Percentiles rank a stretch among this genome's conserved stretches.
Evolutionary conservation across 2,329 filamentous ascomycete species (phyloP).

Genomic region (Emergomyces pasteurianus): DNA sequence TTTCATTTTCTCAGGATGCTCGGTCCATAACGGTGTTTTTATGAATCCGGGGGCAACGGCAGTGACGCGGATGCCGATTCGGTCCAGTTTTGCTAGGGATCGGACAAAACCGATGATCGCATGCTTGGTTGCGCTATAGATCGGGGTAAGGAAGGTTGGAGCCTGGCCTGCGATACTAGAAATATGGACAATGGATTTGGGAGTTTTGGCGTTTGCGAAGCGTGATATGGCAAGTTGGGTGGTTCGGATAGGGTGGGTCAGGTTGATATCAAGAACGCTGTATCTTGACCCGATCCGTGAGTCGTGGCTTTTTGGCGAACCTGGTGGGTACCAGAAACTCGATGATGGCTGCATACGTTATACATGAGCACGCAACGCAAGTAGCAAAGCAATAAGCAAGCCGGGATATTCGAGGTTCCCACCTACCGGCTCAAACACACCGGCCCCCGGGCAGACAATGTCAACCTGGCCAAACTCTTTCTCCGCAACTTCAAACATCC

Average conservation of each 20-base stretch:
- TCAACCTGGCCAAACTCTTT: conserved; percentile 37
- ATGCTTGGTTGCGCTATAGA: conserved; percentile 40
- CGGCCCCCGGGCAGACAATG: conserved; percentile 37
- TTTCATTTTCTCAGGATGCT: conserved; percentile 48
- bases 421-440: conserved; percentile 33
- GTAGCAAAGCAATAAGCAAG: not conserved
- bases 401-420: not conserved
- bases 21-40: conserved; percentile 50
- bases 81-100: conserved; percentile 34
- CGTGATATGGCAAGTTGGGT: conserved; percentile 40
- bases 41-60: conserved; percentile 50
- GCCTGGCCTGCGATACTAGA: conserved; percentile 37
- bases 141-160: conserved; percentile 27
- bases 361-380: not conserved
- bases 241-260: conserved; percentile 41
- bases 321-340: conserved; percentile 41
- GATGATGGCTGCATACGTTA: conserved; percentile 29
- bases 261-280: conserved; percentile 38
- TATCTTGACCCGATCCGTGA: conserved; percentile 30
- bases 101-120: conserved; percentile 39
- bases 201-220: conserved; percentile 29
- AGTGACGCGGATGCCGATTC: conserved; percentile 44
- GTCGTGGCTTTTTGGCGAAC: conserved; percentile 32
- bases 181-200: conserved; percentile 37
- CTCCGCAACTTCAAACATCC: conserved; percentile 39